Conservation (phyloP, 78 protist genomes). For the Polysphondylium violaceum region DNA sequence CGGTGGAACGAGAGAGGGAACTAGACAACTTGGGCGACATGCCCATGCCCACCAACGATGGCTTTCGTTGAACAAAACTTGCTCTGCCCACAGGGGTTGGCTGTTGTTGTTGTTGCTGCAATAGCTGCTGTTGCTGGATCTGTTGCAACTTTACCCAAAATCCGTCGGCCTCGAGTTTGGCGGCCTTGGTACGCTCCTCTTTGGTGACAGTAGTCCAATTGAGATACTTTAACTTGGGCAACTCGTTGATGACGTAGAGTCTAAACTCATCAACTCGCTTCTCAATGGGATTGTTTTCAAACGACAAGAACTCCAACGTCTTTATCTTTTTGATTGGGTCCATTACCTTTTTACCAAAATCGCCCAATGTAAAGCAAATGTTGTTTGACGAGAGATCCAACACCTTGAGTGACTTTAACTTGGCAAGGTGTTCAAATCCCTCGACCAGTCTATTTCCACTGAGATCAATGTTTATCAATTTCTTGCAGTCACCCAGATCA, state of each 20-base stretch:
- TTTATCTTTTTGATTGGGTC: constrained; percentile 40
- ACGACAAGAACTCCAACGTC: constrained; percentile 64
- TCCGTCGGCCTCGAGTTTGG: constrained; percentile 40
- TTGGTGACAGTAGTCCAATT: constrained; percentile 61
- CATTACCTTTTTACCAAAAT: constrained; percentile 34
- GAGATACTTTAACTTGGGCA: constrained; percentile 50
- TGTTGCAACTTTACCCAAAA: constrained; percentile 31
- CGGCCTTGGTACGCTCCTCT: constrained; percentile 36
- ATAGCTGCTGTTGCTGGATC: neutral
- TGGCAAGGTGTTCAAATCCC: constrained; percentile 75
- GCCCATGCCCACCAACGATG: constrained; percentile 5
- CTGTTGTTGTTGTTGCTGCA: constrained; percentile 1
- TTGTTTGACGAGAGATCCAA: constrained; percentile 64
- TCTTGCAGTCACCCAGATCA: constrained; percentile 36
- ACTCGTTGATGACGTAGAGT: constrained; percentile 23
- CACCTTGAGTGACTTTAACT: constrained; percentile 52
- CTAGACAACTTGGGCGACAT: constrained; percentile 7
- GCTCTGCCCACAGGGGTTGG: constrained; percentile 1
- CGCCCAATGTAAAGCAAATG: constrained; percentile 23
- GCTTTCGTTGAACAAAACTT: constrained; percentile 10
- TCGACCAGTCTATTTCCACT: constrained; percentile 39
- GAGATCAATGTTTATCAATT: constrained; percentile 45
- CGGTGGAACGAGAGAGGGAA: constrained; percentile 3
- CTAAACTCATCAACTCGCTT: constrained; percentile 42
- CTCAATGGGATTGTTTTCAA: constrained; percentile 72